Evolutionary conservation across 192 early-diverging fungal genomes (phyloP).

Genomic region (Rhizophlyctis rosea): DNA sequence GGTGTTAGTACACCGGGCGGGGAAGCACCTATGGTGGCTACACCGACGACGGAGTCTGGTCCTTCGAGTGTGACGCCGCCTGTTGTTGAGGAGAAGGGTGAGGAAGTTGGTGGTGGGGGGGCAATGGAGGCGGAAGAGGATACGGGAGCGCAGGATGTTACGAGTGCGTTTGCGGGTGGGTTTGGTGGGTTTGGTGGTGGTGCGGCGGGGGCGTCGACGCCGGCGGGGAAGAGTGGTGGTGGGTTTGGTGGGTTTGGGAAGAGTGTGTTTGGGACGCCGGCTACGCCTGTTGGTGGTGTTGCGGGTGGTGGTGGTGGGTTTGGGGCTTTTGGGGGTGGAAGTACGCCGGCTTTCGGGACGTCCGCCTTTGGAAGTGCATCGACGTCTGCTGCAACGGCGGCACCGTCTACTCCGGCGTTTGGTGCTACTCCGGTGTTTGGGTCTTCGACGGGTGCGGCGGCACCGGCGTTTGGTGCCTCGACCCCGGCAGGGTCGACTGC

Average conservation of each 20-base stretch:
- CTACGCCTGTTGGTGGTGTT: background rate
- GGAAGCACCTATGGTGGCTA: background rate
- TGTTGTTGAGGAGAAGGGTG: background rate
- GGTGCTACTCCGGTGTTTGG: no score
- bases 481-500: no score
- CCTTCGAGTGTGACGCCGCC: background rate
- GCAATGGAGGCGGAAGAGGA: background rate
- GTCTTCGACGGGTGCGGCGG: background rate
- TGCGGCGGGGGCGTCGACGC: background rate
- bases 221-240: background rate
- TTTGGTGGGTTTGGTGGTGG: background rate
- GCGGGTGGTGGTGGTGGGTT: no score
- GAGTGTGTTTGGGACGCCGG: background rate
- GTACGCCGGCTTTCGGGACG: no score
- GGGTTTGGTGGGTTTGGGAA: constrained; percentile 2
- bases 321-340: no score
- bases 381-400: no score
- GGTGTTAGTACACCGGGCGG: background rate
- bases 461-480: constrained; percentile 11
- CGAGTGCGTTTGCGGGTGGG: background rate
- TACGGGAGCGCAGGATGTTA: background rate
- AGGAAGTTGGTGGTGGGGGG: background rate
- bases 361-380: constrained; percentile 5
- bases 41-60: background rate
- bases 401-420: no score